Base-by-base conservation (phyloP, 345 rosid species). In the Aquilaria sinensis region DNA sequence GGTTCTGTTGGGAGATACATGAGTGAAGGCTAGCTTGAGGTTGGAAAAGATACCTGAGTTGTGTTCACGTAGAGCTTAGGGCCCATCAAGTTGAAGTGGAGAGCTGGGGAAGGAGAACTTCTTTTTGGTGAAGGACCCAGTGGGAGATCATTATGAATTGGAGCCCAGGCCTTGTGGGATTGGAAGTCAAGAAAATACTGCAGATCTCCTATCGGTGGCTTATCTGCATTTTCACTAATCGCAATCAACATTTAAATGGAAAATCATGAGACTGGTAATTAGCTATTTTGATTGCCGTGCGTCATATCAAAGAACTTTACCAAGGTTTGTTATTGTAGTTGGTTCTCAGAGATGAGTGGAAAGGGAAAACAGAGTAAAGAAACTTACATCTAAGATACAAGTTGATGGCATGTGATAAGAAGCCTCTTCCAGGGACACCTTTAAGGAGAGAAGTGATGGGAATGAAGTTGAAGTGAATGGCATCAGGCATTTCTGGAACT, bases 401-500 rank as follows among this genome's bases (percentile, higher is more conserved):
- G 75, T 92, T 88, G 79, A 90, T 88, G 66, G 99, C 99, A 67
- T 94, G 99, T 23, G 97, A 85, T 34, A 94, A 58, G 77, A 94
- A 84, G 48, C 96, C 97, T 60, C 67, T 82, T 52, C 99, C 99
- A 55, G 92, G 85, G 58, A 81, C 82, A 32, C 80, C 85, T 46
- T 78, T 82, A 15, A 94, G 91, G 1, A 94, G 87, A 71, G 96
- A 86, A 62, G 97, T 88, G 59, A 94, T 86, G n/a, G 99, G 96
- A 50, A 90, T 72, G 78, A 94, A 85, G 75, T 45, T 82, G 67
- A 81, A 94, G 4, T 82, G 78, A 63, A 88, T 72, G 7, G 91
- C 95, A 12, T 94, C 99, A 0, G 99, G 95, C 62, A 30, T 82
- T 12, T 78, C 73, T 23, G 83, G 73, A 16, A 94, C 99, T 23